Percentiles rank a stretch among this genome's conserved stretches.
Conservation (phyloP, 2,329 filamentous ascomycete genomes). For the Diplodia corticola region DNA sequence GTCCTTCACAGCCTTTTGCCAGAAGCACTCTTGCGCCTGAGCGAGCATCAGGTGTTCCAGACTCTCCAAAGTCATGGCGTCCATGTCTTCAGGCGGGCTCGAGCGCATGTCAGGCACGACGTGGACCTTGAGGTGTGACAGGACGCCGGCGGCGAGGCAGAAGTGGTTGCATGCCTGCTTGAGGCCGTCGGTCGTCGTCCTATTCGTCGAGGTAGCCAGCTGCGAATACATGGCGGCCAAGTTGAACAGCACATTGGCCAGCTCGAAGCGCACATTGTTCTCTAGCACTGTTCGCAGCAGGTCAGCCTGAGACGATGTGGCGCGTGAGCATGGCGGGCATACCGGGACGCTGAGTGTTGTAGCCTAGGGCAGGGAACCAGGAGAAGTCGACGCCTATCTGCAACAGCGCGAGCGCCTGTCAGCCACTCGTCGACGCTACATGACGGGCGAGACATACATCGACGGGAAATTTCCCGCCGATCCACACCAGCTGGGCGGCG, state of each 20-base stretch:
- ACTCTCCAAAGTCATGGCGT: slow-evolving; percentile 79
- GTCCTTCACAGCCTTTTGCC: slow-evolving; percentile 95
- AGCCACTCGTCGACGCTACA: not conserved
- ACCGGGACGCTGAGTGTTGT: slow-evolving; percentile 74
- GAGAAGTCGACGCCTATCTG: slow-evolving; percentile 92
- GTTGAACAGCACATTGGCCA: slow-evolving; percentile 91
- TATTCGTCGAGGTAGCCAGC: slow-evolving; percentile 77
- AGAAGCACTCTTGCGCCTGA: slow-evolving; percentile 96
- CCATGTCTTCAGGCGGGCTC: slow-evolving; percentile 93
- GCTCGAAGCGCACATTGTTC: slow-evolving; percentile 74
- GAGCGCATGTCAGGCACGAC: slow-evolving; percentile 81
- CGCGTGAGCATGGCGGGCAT: slow-evolving; percentile 2
- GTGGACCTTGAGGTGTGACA: slow-evolving; percentile 72
- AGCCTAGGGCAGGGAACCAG: slow-evolving; percentile 93
- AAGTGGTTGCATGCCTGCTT: slow-evolving; percentile 90
- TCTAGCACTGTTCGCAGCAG: slow-evolving; percentile 49
- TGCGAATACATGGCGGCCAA: slow-evolving; percentile 92
- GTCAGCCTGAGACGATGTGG: not conserved
- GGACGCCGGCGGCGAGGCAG: slow-evolving; percentile 79
- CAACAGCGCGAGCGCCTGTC: slow-evolving; percentile 20
- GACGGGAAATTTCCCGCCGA: slow-evolving; percentile 92
- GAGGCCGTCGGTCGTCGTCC: slow-evolving; percentile 76
- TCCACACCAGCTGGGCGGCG: slow-evolving; percentile 88
- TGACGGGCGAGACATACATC: slow-evolving; percentile 61
- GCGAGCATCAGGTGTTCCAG: slow-evolving; percentile 82